A percentile compares a stretch with the other conserved stretches of the same genome.
Conservation (phyloP, 2,329 filamentous ascomycete genomes). For the Byssoonygena ceratinophila region DNA sequence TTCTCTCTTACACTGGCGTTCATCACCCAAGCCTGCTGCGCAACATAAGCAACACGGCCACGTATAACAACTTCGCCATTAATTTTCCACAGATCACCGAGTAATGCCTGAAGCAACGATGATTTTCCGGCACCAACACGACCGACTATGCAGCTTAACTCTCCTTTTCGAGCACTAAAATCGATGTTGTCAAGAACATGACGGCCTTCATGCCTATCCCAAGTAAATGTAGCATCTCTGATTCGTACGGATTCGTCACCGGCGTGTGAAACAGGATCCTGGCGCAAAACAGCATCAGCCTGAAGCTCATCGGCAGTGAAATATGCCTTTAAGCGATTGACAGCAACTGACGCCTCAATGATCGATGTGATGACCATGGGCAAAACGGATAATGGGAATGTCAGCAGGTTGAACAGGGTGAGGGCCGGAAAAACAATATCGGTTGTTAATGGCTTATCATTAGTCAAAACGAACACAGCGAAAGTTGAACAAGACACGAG, state of each 20-base stretch:
- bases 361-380: constrained; percentile 98
- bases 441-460: constrained; percentile 69
- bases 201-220: constrained; percentile 68
- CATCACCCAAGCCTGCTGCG: constrained; percentile 91
- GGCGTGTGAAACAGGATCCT: constrained; percentile 58
- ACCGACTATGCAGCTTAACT: constrained; percentile 84
- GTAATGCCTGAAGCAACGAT: constrained; percentile 73
- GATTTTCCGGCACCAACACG: constrained; percentile 94
- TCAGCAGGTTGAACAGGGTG: constrained; percentile 89
- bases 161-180: constrained; percentile 81
- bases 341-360: constrained; percentile 89
- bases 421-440: constrained; percentile 91
- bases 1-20: constrained; percentile 97
- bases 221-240: constrained; percentile 79
- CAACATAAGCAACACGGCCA: constrained; percentile 79
- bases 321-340: constrained; percentile 72
- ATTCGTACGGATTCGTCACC: constrained; percentile 83
- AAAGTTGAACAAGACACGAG: constrained; percentile 96
- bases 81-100: constrained; percentile 86
- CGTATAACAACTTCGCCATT: constrained; percentile 73
- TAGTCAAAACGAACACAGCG: constrained; percentile 80
- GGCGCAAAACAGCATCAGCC: constrained; percentile 61
- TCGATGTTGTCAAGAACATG: constrained; percentile 71
- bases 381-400: constrained; percentile 84
- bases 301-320: constrained; percentile 85